Evolutionary conservation across 2,329 filamentous ascomycete species (phyloP).

Genomic region (Phyllosticta citriasiana): DNA sequence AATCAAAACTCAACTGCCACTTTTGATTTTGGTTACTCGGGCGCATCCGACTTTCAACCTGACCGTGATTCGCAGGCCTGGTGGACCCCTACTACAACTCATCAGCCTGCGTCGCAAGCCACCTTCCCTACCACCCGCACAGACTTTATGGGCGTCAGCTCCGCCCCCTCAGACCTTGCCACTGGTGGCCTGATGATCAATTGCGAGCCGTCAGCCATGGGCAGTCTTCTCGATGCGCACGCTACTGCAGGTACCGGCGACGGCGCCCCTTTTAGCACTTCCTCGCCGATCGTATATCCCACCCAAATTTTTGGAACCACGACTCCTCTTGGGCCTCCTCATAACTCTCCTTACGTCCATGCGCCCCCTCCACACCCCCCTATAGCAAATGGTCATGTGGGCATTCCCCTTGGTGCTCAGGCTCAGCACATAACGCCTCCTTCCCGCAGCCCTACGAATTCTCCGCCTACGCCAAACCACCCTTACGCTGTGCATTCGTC

Average conservation of each 20-base stretch:
- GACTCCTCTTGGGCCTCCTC: background rate
- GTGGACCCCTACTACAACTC: slow-evolving; percentile 17
- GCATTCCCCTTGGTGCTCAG: background rate
- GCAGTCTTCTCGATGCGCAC: slow-evolving; percentile 7
- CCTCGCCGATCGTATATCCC: slow-evolving; percentile 9
- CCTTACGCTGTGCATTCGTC: background rate
- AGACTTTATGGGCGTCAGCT: slow-evolving; percentile 8
- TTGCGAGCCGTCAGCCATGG: slow-evolving; percentile 8
- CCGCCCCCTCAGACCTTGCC: slow-evolving; percentile 8
- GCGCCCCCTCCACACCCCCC: slow-evolving; percentile 1
- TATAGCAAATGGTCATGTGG: background rate
- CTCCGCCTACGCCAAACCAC: background rate
- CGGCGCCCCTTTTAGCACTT: background rate
- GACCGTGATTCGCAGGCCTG: slow-evolving; percentile 18
- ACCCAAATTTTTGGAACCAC: slow-evolving; percentile 6
- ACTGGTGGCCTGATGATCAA: slow-evolving; percentile 10
- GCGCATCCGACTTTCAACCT: slow-evolving; percentile 20
- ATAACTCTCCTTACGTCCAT: background rate
- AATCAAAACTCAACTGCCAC: slow-evolving; percentile 18
- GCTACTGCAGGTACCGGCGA: background rate
- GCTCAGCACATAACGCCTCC: slow-evolving; percentile 3
- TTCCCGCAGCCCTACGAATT: slow-evolving; percentile 5
- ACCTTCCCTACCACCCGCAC: slow-evolving; percentile 16
- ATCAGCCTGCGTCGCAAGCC: slow-evolving; percentile 12
- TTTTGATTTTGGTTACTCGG: slow-evolving; percentile 24